Conservation (phyloP, 352 stramenopile species). For the Phytophthora fragariae region DNA sequence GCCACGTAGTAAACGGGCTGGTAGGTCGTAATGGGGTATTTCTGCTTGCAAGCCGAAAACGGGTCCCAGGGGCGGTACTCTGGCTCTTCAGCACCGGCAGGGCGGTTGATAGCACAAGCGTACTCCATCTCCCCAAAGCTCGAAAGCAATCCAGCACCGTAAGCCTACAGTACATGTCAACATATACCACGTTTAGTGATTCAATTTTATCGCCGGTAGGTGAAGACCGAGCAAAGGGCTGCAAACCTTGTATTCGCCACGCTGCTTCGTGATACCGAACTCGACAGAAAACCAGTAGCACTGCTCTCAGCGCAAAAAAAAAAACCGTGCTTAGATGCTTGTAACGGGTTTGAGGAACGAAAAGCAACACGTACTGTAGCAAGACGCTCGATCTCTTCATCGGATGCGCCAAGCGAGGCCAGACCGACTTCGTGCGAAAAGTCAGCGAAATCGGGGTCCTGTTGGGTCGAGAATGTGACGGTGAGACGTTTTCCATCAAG, state of each 20-base stretch:
- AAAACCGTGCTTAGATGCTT: neutral
- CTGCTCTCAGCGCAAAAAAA: constrained; percentile 25
- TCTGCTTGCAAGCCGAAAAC: constrained; percentile 91
- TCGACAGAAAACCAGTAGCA: constrained; percentile 99
- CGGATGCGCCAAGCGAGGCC: constrained; percentile 94
- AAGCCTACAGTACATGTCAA: constrained; percentile 60
- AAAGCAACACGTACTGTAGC: constrained; percentile 68
- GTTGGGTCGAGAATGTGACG: neutral
- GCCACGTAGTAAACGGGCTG: constrained; percentile 97
- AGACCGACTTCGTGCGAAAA: constrained; percentile 98
- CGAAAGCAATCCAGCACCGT: constrained; percentile 96
- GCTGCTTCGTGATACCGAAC: constrained; percentile 96
- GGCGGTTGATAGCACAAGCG: constrained; percentile 79
- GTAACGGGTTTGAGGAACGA: neutral
- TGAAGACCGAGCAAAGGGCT: neutral
- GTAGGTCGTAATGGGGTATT: constrained; percentile 98
- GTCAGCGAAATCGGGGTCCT: constrained; percentile 97
- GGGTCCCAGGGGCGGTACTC: constrained; percentile 96
- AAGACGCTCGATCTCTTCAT: constrained; percentile 95
- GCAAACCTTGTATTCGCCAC: constrained; percentile 92
- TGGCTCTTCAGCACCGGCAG: constrained; percentile 73
- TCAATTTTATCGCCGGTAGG: neutral
- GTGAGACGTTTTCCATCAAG: constrained; percentile 1
- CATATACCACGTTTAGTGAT: neutral
- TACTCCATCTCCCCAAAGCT: constrained; percentile 98